phyloP scores from a whole-genome alignment of 169 alveolate species.

The Eimeria brunetti region DNA sequence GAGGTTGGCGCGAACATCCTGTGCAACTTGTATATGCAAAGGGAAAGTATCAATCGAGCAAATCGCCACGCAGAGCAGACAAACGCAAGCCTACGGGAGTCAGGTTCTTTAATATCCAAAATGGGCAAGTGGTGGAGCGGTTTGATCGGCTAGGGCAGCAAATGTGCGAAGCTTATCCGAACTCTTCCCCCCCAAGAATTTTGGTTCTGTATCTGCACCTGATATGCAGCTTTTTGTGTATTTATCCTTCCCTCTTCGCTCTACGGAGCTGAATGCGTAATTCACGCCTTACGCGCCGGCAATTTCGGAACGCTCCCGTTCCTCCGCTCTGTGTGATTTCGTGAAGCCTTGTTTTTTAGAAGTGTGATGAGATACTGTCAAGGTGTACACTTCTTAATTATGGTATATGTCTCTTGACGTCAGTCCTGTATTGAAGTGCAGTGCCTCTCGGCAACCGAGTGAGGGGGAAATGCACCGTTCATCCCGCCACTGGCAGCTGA shows the following conservation, averaged over 20 bases:
- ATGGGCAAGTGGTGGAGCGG: conserved; percentile 75
- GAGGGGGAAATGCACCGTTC: background rate
- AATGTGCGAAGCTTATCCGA: background rate
- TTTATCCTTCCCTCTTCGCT: background rate
- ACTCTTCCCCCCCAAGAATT: background rate
- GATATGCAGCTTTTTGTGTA: background rate
- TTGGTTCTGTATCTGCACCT: background rate
- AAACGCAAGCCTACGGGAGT: conserved; percentile 40
- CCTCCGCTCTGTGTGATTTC: background rate
- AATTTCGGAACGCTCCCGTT: background rate
- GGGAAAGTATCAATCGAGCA: conserved; percentile 68
- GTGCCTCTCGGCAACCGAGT: background rate
- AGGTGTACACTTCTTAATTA: background rate
- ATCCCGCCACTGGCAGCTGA: background rate
- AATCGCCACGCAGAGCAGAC: conserved; percentile 59
- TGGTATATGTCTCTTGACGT: background rate
- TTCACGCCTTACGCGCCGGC: background rate
- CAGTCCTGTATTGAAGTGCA: background rate
- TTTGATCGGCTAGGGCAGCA: conserved; percentile 43
- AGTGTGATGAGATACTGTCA: background rate
- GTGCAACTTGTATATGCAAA: conserved; percentile 68
- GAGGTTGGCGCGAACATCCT: conserved; percentile 64
- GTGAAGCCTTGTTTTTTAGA: background rate
- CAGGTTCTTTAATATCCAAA: conserved; percentile 40
- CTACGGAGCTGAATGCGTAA: background rate